Conservation (phyloP, 352 stramenopile genomes). For the Phytophthora fragariae region DNA sequence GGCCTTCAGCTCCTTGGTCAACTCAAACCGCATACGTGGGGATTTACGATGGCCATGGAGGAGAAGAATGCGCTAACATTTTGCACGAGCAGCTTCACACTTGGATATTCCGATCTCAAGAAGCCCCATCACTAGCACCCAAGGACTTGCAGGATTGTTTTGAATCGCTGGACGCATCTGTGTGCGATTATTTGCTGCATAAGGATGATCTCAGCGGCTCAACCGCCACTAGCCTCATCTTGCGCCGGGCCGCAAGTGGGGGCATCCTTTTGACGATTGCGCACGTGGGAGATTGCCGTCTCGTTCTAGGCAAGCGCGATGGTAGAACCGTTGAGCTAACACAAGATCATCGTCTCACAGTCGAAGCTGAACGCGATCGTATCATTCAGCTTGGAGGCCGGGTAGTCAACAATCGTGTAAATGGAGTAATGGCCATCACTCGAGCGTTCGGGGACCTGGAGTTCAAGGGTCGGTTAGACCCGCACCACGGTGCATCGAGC, state of each 20-base stretch:
- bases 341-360: constrained; percentile 70
- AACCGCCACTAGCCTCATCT: constrained; percentile 69
- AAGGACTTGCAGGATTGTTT: constrained; percentile 60
- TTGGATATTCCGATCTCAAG: constrained; percentile 58
- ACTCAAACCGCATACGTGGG: constrained; percentile 61
- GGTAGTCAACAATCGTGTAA: constrained; percentile 86
- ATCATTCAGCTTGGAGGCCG: constrained; percentile 63
- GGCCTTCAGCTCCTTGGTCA: constrained; percentile 9
- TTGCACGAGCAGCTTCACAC: constrained; percentile 80
- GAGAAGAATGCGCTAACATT: constrained; percentile 74
- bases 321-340: constrained; percentile 62
- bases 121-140: constrained; percentile 30
- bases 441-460: constrained; percentile 86
- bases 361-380: constrained; percentile 54
- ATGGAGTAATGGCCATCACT: constrained; percentile 88
- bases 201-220: constrained; percentile 83
- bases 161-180: constrained; percentile 65
- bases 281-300: constrained; percentile 82
- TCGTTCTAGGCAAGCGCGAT: constrained; percentile 58
- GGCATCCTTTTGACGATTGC: constrained; percentile 50
- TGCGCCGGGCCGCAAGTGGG: constrained; percentile 31
- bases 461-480: constrained; percentile 68
- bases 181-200: constrained; percentile 77
- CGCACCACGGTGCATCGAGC: constrained; percentile 5
- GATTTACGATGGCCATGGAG: constrained; percentile 87